Evolutionary conservation across 805 yeast genomes (phyloP).

Genomic region (Starmerella roubikii): DNA sequence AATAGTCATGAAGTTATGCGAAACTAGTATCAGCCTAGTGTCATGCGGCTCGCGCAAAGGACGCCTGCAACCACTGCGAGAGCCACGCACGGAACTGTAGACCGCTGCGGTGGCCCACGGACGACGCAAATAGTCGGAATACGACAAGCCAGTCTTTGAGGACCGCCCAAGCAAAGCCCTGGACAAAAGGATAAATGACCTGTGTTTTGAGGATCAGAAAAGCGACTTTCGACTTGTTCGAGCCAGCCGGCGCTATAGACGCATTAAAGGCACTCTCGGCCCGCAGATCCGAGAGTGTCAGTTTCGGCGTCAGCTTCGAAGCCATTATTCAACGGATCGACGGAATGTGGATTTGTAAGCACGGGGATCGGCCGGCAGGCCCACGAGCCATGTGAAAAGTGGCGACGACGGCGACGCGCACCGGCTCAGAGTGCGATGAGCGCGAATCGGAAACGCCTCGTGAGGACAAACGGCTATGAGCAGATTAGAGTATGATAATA

Average conservation of each 20-base stretch:
- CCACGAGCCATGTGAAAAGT: too few species aligned
- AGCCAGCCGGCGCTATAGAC: constrained; percentile 25
- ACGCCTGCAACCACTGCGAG: constrained; percentile 10
- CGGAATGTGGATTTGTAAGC: too few species aligned
- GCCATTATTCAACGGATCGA: too few species aligned
- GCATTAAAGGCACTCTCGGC: constrained; percentile 23
- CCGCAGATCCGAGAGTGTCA: constrained; percentile 21
- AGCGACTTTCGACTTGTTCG: constrained; percentile 19
- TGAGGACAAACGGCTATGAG: too few species aligned
- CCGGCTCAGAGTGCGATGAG: too few species aligned
- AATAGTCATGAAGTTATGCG: too few species aligned
- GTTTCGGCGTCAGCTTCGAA: background rate
- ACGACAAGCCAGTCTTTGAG: constrained; percentile 18
- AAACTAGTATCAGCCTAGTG: too few species aligned
- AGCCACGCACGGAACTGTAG: constrained; percentile 10
- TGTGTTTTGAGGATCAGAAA: constrained; percentile 25
- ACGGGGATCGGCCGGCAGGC: too few species aligned
- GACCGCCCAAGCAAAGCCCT: constrained; percentile 28
- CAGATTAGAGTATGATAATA: too few species aligned
- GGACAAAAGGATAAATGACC: constrained; percentile 24
- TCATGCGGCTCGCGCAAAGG: too few species aligned
- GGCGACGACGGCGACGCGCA: too few species aligned
- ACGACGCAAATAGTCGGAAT: constrained; percentile 7
- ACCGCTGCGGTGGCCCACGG: constrained; percentile 15
- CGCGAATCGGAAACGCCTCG: too few species aligned